Base-by-base conservation (phyloP, 2,329 filamentous ascomycete species). In the Arthroderma sp. region DNA sequence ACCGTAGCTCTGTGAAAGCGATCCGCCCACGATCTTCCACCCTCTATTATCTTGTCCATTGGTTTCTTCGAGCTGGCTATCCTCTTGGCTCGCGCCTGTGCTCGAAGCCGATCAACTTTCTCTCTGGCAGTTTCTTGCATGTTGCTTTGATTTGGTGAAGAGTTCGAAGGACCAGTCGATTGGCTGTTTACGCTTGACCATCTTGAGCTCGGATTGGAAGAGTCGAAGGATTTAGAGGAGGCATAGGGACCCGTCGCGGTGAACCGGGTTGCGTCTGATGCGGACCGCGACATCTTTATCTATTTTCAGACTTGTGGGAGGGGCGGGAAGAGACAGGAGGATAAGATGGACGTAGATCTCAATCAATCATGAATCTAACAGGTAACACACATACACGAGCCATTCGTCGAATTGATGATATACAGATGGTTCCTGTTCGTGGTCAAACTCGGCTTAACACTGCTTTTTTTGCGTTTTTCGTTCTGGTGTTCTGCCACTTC, bases 111-210 rank as follows among this genome's bases (percentile, higher is more conserved):
- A 51, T 77, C 73, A 32, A 85, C 81, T 54, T 80, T 78, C 65
- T 85, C 75, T 60, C 78, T 77, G 41, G 81, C 75, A 1, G 80
- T 81, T 65, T 85, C 81, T 50, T 56, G 41, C n/a, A n/a, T n/a
- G 37, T 28, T 47, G 40, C 43, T 43, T 49, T 40, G 41, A 15
- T 38, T 43, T 9, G 45, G 46, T 39, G 48, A 46, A 31, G 44
- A 39, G 40, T 38, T 38, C 11, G 46, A 15, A 10, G 50, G 44
- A 36, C 51, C 50, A 27, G 53, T 46, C 11, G 45, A 42, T 42
- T 48, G 40, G 32, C 43, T 33, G 38, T 43, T 51, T 51, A 44
- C 37, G 43, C 39, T 53, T 49, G 49, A 43, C 50, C 30, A 49
- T 48, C 32, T 48, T 33, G 47, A 32, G 8, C 43, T 31, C 33